phyloP scores from a whole-genome alignment of 2,329 filamentous ascomycete genomes.

The Anisogramma anomala region DNA sequence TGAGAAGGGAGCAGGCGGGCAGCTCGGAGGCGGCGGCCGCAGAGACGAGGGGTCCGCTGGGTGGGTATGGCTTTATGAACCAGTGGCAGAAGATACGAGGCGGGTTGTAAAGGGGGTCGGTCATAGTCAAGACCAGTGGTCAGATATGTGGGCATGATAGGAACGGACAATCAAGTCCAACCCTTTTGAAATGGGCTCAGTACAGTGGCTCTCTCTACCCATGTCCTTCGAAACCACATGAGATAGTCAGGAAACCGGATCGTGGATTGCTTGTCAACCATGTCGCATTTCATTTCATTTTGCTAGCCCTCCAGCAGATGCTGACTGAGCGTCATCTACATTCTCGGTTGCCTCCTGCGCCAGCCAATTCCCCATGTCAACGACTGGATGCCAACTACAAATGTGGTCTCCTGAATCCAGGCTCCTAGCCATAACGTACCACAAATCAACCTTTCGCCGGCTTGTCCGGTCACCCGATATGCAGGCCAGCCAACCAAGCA shows the following conservation, averaged over 20 bases:
- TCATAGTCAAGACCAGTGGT: not conserved
- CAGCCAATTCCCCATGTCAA: not conserved
- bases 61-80: slow-evolving; percentile 50
- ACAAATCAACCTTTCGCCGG: not conserved
- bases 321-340: slow-evolving; percentile 1
- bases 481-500: slow-evolving; percentile 1
- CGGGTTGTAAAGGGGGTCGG: slow-evolving; percentile 29
- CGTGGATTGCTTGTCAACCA: not conserved
- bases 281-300: slow-evolving; percentile 1
- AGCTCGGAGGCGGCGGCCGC: slow-evolving; percentile 18
- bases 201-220: no score
- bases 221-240: no score
- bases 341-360: not conserved
- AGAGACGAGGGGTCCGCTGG: slow-evolving; percentile 33
- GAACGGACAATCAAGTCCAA: not conserved
- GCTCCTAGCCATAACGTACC: not conserved
- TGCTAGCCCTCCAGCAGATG: slow-evolving; percentile 4
- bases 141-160: not conserved
- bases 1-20: slow-evolving; percentile 20
- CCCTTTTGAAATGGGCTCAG: no score
- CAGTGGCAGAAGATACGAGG: slow-evolving; percentile 50
- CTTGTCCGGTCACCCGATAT: not conserved
- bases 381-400: slow-evolving; percentile 1
- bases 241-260: no score
- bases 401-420: not conserved